These are phyloP conservation scores for Pyrenophora teres DNA, from an alignment of 2,329 filamentous ascomycete species.

Conservation along the genomic window DNA sequence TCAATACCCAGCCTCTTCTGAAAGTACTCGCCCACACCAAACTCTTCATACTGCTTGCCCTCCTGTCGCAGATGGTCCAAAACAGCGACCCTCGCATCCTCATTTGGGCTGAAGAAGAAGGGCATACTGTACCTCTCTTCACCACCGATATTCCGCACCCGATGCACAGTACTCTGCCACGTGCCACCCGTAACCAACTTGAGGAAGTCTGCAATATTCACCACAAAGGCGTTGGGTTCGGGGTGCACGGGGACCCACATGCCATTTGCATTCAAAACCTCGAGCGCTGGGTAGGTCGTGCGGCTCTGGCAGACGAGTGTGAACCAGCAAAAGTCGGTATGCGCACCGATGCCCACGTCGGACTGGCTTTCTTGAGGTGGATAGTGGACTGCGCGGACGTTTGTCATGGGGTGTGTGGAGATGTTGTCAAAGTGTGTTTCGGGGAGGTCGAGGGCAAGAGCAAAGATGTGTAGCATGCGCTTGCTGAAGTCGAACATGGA, in stretches of 20 bases:
- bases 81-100: conserved; percentile 40
- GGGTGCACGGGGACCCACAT: conserved; percentile 49
- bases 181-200: conserved; percentile 49
- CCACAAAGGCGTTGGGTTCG: conserved; percentile 45
- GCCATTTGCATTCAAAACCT: conserved; percentile 51
- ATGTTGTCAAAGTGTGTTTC: conserved; percentile 47
- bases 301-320: conserved; percentile 46
- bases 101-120: conserved; percentile 49
- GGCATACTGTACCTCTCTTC: conserved; percentile 49
- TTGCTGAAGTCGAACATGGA: conserved; percentile 38
- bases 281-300: conserved; percentile 38
- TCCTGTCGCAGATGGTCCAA: conserved; percentile 33
- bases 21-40: conserved; percentile 42
- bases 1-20: conserved; percentile 39
- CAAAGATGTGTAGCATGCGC: conserved; percentile 43
- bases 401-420: conserved; percentile 50
- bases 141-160: conserved; percentile 48
- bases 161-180: conserved; percentile 50
- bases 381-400: conserved; percentile 50
- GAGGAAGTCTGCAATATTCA: conserved; percentile 50
- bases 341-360: conserved; percentile 49
- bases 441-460: conserved; percentile 49
- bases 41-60: conserved; percentile 34
- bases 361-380: conserved; percentile 41
- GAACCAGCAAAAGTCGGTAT: conserved; percentile 52